phyloP scores from a whole-genome alignment of 148 eudicot genomes.

The Bassia scoparia region DNA sequence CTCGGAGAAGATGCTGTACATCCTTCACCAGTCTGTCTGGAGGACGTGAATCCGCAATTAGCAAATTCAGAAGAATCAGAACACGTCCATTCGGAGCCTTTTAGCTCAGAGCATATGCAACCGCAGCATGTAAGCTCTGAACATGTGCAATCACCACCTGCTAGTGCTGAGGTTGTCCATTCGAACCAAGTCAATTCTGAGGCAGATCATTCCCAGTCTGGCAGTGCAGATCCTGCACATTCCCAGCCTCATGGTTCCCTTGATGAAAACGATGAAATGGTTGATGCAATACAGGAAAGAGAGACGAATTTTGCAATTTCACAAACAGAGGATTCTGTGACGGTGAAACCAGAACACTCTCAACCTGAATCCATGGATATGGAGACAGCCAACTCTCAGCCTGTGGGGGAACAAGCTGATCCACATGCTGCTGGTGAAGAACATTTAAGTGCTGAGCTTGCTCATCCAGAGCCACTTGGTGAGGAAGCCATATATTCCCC shows the following conservation, averaged over 20 bases:
- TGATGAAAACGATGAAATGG: slow-evolving; percentile 13
- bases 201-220: not conserved
- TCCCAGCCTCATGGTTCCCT: no score
- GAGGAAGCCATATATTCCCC: slow-evolving; percentile 26
- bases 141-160: no score
- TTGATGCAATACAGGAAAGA: slow-evolving; percentile 8
- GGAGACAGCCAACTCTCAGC: slow-evolving; percentile 15
- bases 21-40: no score
- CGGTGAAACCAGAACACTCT: slow-evolving; percentile 21
- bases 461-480: slow-evolving; percentile 32
- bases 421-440: slow-evolving; percentile 15
- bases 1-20: no score
- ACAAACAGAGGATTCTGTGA: not conserved
- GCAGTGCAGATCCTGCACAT: not conserved
- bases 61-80: no score
- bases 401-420: slow-evolving; percentile 10
- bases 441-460: slow-evolving; percentile 18
- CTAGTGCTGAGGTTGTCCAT: slow-evolving; percentile 18
- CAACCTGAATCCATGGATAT: slow-evolving; percentile 25
- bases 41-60: no score
- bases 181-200: not conserved
- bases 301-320: slow-evolving; percentile 16
- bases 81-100: no score
- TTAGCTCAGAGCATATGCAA: no score
- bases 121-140: no score